phyloP scores from a whole-genome alignment of 495 filamentous ascomycete species.

The Tuber aestivum region DNA sequence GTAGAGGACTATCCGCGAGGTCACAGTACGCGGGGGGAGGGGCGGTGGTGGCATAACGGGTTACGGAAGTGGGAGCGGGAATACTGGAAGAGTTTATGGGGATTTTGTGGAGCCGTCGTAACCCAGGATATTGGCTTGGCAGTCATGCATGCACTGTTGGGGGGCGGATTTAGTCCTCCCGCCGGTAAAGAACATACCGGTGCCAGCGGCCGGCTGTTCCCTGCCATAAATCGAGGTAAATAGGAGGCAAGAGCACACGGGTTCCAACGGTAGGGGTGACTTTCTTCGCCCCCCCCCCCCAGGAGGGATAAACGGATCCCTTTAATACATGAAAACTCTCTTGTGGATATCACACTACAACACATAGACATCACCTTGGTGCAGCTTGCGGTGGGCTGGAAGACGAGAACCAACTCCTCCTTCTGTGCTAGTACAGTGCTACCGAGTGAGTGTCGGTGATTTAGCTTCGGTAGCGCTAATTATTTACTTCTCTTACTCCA shows the following conservation, averaged over 20 bases:
- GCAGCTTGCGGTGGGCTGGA: not conserved
- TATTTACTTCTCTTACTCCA: not conserved
- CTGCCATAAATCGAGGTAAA: not conserved
- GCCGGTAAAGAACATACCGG: not conserved
- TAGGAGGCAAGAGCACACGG: not conserved
- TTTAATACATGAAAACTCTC: not conserved
- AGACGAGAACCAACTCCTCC: not conserved
- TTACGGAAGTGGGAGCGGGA: not conserved
- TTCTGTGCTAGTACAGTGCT: not conserved
- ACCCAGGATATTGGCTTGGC: not conserved
- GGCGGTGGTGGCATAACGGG: conserved; percentile 15
- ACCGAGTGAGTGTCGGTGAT: not conserved
- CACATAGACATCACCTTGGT: not conserved
- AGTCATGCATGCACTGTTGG: not conserved
- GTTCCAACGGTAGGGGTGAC: not conserved
- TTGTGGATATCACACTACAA: not conserved
- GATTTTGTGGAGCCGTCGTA: not conserved
- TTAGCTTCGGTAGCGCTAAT: not conserved
- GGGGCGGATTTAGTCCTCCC: not conserved
- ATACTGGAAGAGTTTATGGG: not conserved
- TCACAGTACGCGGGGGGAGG: conserved; percentile 9
- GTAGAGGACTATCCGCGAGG: conserved; percentile 58
- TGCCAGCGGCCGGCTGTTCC: not conserved
- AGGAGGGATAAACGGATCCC: not conserved
- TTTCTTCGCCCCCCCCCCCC: not conserved